Evolutionary conservation across 2,329 filamentous ascomycete genomes (phyloP).

Genomic region (Lecanoromycetidae sp.): DNA sequence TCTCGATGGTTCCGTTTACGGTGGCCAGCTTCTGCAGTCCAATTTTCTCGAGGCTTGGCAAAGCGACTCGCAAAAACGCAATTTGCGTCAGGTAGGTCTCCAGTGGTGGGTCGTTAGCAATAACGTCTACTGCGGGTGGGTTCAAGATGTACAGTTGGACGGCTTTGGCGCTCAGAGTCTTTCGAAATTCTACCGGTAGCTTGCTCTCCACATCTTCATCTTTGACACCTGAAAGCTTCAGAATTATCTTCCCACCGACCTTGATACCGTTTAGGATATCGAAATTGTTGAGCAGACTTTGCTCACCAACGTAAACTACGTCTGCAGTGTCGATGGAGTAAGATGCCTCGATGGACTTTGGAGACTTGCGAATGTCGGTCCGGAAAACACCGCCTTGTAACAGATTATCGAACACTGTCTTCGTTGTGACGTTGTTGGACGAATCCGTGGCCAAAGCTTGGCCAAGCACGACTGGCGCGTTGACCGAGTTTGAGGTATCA

Average conservation of each 20-base stretch:
- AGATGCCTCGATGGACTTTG: conserved; percentile 70
- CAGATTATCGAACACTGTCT: conserved; percentile 49
- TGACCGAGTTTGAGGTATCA: conserved; percentile 57
- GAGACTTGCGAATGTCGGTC: conserved; percentile 73
- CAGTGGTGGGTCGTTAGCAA: conserved; percentile 50
- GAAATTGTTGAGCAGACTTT: conserved; percentile 67
- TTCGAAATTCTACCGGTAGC: conserved; percentile 58
- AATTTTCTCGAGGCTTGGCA: conserved; percentile 51
- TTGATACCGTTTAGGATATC: conserved; percentile 61
- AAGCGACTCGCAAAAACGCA: conserved; percentile 68
- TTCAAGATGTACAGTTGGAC: conserved; percentile 67
- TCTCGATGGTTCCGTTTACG: conserved; percentile 47
- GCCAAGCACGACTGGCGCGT: conserved; percentile 51
- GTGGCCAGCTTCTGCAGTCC: conserved; percentile 54
- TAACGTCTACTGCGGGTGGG: conserved; percentile 51
- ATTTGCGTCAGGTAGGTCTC: conserved; percentile 63
- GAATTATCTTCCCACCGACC: conserved; percentile 56
- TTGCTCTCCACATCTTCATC: conserved; percentile 83
- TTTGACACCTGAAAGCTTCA: conserved; percentile 69
- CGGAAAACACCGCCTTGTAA: conserved; percentile 65
- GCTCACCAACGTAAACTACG: conserved; percentile 63
- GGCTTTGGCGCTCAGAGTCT: conserved; percentile 56
- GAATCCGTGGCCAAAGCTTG: conserved; percentile 50
- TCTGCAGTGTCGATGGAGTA: conserved; percentile 72
- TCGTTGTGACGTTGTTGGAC: conserved; percentile 48